A percentile compares a stretch with the other conserved stretches of the same genome.
phyloP scores from a whole-genome alignment of 148 eudicot species.

The Chenopodium formosanum region DNA sequence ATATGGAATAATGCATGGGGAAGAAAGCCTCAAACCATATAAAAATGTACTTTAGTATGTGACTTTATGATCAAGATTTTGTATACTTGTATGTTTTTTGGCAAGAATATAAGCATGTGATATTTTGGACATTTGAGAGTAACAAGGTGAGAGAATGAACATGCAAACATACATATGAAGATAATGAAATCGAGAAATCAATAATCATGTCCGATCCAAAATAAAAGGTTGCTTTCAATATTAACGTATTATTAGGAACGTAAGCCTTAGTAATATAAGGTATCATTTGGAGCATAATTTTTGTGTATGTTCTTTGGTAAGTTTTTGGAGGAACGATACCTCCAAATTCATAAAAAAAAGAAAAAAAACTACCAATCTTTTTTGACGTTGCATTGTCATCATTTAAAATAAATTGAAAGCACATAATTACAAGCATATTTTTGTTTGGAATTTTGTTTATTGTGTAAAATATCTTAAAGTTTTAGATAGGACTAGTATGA shows the following conservation, averaged over 20 bases:
- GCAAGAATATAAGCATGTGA: slow-evolving; percentile 25
- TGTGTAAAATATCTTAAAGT: too few relatives aligned
- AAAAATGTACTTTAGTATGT: not conserved
- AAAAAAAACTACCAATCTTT: too few relatives aligned
- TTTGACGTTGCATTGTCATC: too few relatives aligned
- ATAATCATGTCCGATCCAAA: not conserved
- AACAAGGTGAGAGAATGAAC: slow-evolving; percentile 20
- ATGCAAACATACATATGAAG: not conserved
- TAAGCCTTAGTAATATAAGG: not conserved
- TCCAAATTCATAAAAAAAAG: too few relatives aligned
- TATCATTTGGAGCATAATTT: not conserved
- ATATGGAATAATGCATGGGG: too few relatives aligned
- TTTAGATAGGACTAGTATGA: too few relatives aligned
- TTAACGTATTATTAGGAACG: not conserved
- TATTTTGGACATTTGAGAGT: not conserved
- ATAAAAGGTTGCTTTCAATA: slow-evolving; percentile 28
- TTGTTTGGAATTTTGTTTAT: too few relatives aligned
- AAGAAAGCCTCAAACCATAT: not conserved
- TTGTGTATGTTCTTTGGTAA: not conserved
- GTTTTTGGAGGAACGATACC: too few relatives aligned
- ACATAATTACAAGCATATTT: too few relatives aligned
- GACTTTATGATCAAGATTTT: too few relatives aligned
- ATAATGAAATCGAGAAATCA: slow-evolving; percentile 12
- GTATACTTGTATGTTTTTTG: not conserved
- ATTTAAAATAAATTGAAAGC: too few relatives aligned